Evolutionary conservation across 169 alveolate species (phyloP).

Genomic region (Eimeria brunetti): DNA sequence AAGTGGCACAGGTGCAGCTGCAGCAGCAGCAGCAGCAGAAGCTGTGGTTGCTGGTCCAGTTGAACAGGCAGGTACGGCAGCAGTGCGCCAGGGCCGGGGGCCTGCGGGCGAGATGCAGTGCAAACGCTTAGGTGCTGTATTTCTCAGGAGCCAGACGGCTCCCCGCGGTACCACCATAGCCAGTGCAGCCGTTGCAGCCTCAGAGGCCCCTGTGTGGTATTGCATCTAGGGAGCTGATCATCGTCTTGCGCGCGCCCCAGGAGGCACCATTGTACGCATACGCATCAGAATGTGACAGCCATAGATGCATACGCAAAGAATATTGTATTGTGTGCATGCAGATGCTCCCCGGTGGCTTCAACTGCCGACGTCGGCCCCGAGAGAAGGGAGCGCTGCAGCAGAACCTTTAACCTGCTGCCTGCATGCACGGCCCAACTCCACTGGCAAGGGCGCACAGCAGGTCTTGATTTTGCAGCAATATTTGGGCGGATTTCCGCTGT

Average conservation of each 20-base stretch:
- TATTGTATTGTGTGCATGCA: not conserved
- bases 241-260: not conserved
- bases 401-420: not conserved
- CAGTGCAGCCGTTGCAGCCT: not conserved
- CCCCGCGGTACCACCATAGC: constrained; percentile 14
- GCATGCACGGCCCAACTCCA: not conserved
- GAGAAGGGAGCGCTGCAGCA: not conserved
- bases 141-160: constrained; percentile 22
- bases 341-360: not conserved
- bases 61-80: not conserved
- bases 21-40: constrained; percentile 15
- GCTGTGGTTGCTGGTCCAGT: constrained; percentile 3
- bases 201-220: not conserved
- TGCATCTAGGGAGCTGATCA: not conserved
- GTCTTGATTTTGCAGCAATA: not conserved
- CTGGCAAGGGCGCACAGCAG: not conserved
- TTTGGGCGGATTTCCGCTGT: not conserved
- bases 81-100: constrained; percentile 1
- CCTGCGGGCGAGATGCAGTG: not conserved
- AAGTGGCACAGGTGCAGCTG: constrained; percentile 7
- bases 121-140: constrained; percentile 9
- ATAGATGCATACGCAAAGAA: not conserved
- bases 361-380: not conserved
- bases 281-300: not conserved
- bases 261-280: not conserved